Evolutionary conservation across 805 yeast species (phyloP).

Genomic region (Zygosaccharomyces bailii): DNA sequence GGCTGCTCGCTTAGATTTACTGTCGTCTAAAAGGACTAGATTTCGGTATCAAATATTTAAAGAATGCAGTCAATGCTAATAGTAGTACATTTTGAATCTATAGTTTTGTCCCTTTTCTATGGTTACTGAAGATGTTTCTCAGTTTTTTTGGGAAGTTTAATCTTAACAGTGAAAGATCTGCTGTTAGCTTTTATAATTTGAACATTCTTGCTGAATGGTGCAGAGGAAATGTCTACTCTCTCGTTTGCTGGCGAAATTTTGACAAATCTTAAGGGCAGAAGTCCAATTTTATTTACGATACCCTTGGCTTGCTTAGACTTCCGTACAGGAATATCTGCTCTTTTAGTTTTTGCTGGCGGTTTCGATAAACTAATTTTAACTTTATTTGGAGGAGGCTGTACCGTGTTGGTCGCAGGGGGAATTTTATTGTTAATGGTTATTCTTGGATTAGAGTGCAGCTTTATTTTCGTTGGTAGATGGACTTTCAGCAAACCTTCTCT

Average conservation of each 20-base stretch:
- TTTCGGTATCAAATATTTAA: neutral
- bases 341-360: slow-evolving; percentile 11
- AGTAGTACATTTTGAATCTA: neutral
- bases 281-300: slow-evolving; percentile 27
- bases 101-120: neutral
- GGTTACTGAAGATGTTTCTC: neutral
- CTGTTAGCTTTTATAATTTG: slow-evolving; percentile 29
- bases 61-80: slow-evolving; percentile 4
- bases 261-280: slow-evolving; percentile 41
- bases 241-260: slow-evolving; percentile 38
- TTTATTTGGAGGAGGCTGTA: slow-evolving; percentile 11
- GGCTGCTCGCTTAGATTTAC: too few species aligned
- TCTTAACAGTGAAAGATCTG: slow-evolving; percentile 30
- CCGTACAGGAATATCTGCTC: slow-evolving; percentile 1
- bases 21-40: neutral
- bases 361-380: slow-evolving; percentile 12
- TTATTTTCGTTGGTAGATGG: slow-evolving; percentile 26
- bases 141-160: slow-evolving; percentile 18
- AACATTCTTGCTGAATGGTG: slow-evolving; percentile 39
- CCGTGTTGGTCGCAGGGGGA: neutral
- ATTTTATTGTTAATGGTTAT: slow-evolving; percentile 2
- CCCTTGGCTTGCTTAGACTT: slow-evolving; percentile 19
- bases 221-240: slow-evolving; percentile 41
- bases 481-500: slow-evolving; percentile 44
- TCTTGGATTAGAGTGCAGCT: slow-evolving; percentile 12